Percentiles rank a stretch among this genome's conserved stretches.
phyloP scores from a whole-genome alignment of 129 eudicot genomes.

The Chrysanthemum seticuspe region DNA sequence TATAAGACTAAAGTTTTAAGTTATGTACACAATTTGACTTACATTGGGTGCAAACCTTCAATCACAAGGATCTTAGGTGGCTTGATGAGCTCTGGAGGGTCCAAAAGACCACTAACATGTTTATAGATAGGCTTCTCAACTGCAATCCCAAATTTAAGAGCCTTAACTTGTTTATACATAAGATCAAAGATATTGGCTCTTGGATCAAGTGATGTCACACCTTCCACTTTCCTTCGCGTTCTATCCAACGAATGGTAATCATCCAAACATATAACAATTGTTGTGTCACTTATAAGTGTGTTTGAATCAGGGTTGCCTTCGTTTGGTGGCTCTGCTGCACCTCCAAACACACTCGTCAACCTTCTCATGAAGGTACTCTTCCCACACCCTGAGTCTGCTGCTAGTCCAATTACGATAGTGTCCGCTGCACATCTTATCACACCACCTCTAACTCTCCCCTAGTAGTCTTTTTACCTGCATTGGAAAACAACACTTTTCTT shows the following conservation, averaged over 20 bases:
- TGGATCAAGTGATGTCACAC: constrained; percentile 95
- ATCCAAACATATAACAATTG: constrained; percentile 90
- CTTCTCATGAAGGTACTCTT: constrained; percentile 97
- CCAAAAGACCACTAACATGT: constrained; percentile 87
- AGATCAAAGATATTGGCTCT: constrained; percentile 89
- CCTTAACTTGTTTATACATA: constrained; percentile 95
- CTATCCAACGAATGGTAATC: constrained; percentile 93
- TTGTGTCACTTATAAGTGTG: constrained; percentile 88
- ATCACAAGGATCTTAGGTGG: constrained; percentile 96
- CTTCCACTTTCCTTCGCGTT: constrained; percentile 83
- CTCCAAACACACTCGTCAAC: constrained; percentile 93
- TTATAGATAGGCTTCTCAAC: constrained; percentile 89
- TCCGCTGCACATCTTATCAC: constrained; percentile 60
- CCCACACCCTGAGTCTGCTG: constrained; percentile 96
- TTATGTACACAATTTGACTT: constrained; percentile 29
- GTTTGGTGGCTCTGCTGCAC: constrained; percentile 92
- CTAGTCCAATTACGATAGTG: constrained; percentile 85
- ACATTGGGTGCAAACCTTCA: constrained; percentile 98
- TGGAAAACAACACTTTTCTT: constrained; percentile 61
- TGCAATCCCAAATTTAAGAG: constrained; percentile 63
- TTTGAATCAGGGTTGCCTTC: constrained; percentile 98
- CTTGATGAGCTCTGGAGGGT: constrained; percentile 89
- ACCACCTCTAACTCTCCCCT: constrained; percentile 26
- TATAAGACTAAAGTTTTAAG: not conserved
- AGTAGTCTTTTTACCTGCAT: constrained; percentile 24